Evolutionary conservation across 768 basidiomycete genomes (phyloP).

Genomic region (Candolleomyces aberdarensis): DNA sequence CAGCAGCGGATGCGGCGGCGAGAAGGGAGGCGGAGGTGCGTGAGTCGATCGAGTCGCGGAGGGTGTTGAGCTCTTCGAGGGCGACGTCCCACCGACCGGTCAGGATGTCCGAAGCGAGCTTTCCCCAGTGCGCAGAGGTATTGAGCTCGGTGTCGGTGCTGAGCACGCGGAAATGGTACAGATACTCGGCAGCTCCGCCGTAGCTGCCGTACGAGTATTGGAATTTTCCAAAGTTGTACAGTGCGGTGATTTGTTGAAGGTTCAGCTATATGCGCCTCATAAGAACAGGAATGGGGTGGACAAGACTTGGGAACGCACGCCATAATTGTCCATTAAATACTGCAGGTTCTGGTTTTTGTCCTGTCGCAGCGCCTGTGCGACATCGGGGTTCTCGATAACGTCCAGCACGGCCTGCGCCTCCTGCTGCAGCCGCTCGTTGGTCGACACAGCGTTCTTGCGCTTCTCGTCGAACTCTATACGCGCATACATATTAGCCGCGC

Average conservation of each 20-base stretch:
- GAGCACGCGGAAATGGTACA: slow-evolving; percentile 98
- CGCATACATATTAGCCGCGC: background rate
- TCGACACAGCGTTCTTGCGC: slow-evolving; percentile 77
- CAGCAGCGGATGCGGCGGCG: slow-evolving; percentile 29
- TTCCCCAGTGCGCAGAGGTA: slow-evolving; percentile 98
- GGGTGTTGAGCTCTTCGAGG: slow-evolving; percentile 89
- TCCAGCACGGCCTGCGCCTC: slow-evolving; percentile 92
- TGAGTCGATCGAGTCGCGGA: slow-evolving; percentile 90
- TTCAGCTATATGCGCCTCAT: slow-evolving; percentile 59
- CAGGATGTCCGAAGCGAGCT: slow-evolving; percentile 94
- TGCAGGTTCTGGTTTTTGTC: slow-evolving; percentile 97
- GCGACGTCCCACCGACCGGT: slow-evolving; percentile 95
- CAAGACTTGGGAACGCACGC: slow-evolving; percentile 43
- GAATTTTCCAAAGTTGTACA: slow-evolving; percentile 98
- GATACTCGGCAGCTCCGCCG: slow-evolving; percentile 92
- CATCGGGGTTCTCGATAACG: slow-evolving; percentile 96
- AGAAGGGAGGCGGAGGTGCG: slow-evolving; percentile 54
- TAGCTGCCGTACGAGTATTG: slow-evolving; percentile 99
- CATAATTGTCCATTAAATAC: slow-evolving; percentile 91
- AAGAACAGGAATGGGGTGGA: background rate
- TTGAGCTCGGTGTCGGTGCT: slow-evolving; percentile 92
- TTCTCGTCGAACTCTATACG: slow-evolving; percentile 77
- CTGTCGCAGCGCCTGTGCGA: slow-evolving; percentile 89
- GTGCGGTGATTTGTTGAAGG: slow-evolving; percentile 89
- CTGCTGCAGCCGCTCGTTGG: slow-evolving; percentile 79